Evolutionary conservation across 2,329 filamentous ascomycete species (phyloP), one percentile per base, ranked within the genome.

Genomic region (Neofusicoccum sp.): DNA sequence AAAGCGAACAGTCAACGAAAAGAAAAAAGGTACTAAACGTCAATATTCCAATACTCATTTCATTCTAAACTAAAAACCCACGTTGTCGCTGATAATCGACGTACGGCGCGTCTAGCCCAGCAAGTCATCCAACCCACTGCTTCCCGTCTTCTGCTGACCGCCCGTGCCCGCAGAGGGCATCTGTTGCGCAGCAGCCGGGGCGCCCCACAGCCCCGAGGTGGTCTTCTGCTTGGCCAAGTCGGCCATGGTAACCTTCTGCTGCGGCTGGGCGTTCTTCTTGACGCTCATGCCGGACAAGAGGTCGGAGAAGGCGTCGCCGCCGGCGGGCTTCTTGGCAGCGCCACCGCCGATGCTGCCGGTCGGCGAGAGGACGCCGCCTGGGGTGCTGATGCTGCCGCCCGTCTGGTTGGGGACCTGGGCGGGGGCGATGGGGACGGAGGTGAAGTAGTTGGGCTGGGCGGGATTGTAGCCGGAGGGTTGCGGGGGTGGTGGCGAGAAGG

Each of bases 151-250:
- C 51, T 12, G 8, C 26, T 58, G 31, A 16, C 54, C 48, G 38
- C 24, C 40, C 54, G 26, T 33, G 34, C n/a, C 48, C n/a, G 48
- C 26, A 8, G 41, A 31, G n/a, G 43, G 14, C 11, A 45, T n/a
- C 4, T 26, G 11, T 9, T 30, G 28, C 11, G 43, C 43, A 9
- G 49, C 30, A 14, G 60, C 53, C 3, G 60, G 82, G 0, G 90
- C 84, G 16, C 93, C 95, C 92, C 96, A 99, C 65, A 99, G 91
- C 6, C 93, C 92, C 14, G 93, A 92, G 68, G 88, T 92, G 62
- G 92, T 95, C 83, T 98, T 97, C 77, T 97, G 92, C 81, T 97
- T 97, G n/a, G 93, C 93, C 75, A 99, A 86, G 74, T 96, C 93
- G 31, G 92, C 93, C 78, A 99, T 84, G 60, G 93, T 93, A 56